Evolutionary conservation across 2,329 filamentous ascomycete species (phyloP), one percentile per base, ranked within the genome.

Genomic region (Nemania sp.): DNA sequence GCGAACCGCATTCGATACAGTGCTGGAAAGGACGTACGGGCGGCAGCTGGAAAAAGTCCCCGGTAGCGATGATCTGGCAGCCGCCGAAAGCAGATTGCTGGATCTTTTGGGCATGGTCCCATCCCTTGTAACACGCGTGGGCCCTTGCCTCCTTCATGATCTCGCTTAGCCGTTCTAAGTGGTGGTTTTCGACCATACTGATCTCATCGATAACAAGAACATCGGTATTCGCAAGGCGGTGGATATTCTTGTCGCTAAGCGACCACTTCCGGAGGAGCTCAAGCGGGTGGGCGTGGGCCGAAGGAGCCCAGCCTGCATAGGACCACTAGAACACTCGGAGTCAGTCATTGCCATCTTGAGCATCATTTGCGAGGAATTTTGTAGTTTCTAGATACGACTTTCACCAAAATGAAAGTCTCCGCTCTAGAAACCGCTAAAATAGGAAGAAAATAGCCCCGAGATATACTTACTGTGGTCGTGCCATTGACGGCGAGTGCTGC

Each of bases 141-240:
- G 11, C 18, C 41, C 41, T 45, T n/a, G 41, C 41, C 18, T 11
- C 41, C 41, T 45, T 45, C 41, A 45, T 45, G 41, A 45, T 45
- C 41, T 45, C 41, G 41, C 41, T 20, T 4, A 45, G 41, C 41
- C 41, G 41, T 45, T 45, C 41, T n/a, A 45, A 20, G 7, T 45
- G 41, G 41, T 45, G 41, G 41, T 45, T 45, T 20, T 45, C 41
- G 41, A 45, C 41, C 41, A 45, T 45, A n/a, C 41, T 45, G 41
- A 45, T 45, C 41, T 45, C 41, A n/a, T 45, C 41, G 41, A 45
- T 45, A n/a, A 45, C 41, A 20, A 45, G 41, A 45, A 45, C 41
- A n/a, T 45, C 41, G 18, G 41, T 45, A 2, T 7, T 45, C 11
- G 41, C 41, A 7, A 45, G 41, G 20, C 41, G 41, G 20, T n/a